Evolutionary conservation across 2,329 filamentous ascomycete species (phyloP), one percentile per base, ranked within the genome.

Genomic region (Neofusicoccum laricinum): DNA sequence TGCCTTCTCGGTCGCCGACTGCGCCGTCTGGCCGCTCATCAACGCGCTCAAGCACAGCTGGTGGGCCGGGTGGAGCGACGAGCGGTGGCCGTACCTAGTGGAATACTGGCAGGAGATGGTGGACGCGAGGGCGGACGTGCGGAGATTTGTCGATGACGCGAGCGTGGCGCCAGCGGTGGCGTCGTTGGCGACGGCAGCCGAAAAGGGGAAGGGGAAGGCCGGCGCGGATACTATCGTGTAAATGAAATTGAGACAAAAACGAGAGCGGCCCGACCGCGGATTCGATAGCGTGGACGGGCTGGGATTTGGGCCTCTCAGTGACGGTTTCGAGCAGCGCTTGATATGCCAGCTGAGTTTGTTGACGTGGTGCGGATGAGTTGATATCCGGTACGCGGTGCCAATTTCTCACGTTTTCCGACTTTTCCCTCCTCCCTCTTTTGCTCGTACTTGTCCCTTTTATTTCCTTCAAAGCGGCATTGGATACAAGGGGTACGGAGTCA

Each of bases 1-100:
- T 2, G 66, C 70, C 12, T 77, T 77, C 45, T 69, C 69, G 4
- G 67, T 74, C 30, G 74, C 71, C 2, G 75, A 77, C 66, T 73
- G 71, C 53, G 67, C 67, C 40, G 62, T 70, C n/a, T 77, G 75
- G 75, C 73, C 74, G 0, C 61, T 71, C 12, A 14, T 77, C 10
- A 70, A 77, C 63, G 70, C 68, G 40, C 38, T 75, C 5, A 48
- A 70, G 1, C 55, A 8, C 1, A 66, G 0, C 73, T 73, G 72
- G 63, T 51, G 45, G 67, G 68, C 34, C 10, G 14, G 32, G 1
- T 45, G 55, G 55, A 36, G 55, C 55, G 40, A 19, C 8, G 41
- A 46, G 25, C 12, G 53, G 25, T 58, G 53, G 41, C 50, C 45
- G 2, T 32, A 43, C 6, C 63, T 50, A 59, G 25, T 1, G 10